Percentiles rank a stretch among this genome's conserved stretches.
Conservation (phyloP, 345 rosid genomes). For the Acer campestre region DNA sequence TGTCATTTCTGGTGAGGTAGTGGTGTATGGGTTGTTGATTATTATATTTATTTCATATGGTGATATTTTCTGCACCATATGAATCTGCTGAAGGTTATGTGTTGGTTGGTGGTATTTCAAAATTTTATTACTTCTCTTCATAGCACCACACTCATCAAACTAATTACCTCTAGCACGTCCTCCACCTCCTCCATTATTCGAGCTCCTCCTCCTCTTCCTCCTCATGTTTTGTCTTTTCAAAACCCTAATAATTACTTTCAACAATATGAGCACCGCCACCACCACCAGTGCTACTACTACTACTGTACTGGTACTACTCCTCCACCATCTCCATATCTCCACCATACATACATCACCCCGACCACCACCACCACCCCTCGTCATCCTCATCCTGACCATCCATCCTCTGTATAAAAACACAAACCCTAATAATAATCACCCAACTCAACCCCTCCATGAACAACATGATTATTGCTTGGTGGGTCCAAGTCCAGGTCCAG, state of each 20-base stretch:
- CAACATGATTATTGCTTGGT: no score
- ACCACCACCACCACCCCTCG: no score
- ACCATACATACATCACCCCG: neutral
- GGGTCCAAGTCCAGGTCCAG: no score
- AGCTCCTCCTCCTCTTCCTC: neutral
- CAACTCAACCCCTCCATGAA: neutral
- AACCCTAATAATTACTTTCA: neutral
- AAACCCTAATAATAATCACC: neutral
- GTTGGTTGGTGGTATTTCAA: no score
- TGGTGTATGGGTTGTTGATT: no score
- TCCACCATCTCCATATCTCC: neutral
- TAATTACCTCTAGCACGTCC: neutral
- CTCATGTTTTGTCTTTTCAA: neutral
- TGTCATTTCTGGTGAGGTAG: no score
- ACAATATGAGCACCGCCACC: neutral
- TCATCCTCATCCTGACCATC: neutral
- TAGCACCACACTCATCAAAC: no score
- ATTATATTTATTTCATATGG: no score
- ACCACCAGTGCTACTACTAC: neutral
- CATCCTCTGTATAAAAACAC: neutral
- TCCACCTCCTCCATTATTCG: neutral
- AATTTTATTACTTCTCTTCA: no score
- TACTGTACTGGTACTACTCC: no score
- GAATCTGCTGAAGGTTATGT: no score
- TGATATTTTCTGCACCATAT: no score